phyloP scores from a whole-genome alignment of 1,284 basidiomycete species.

The Fomitopsis betulina region DNA sequence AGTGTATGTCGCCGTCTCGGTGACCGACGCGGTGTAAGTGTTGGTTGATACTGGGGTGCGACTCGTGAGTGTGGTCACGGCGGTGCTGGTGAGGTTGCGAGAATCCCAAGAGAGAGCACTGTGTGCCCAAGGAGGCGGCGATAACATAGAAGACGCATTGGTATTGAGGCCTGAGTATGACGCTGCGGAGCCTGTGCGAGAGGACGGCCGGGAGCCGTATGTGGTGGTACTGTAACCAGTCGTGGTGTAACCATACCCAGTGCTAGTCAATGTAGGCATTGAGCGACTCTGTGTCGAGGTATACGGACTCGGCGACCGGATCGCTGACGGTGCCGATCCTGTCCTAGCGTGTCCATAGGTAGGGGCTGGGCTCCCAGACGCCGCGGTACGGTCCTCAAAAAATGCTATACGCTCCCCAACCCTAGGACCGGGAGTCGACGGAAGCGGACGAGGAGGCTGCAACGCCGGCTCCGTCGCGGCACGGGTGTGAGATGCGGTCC shows the following conservation, averaged over 20 bases:
- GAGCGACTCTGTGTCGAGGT: conserved; percentile 35
- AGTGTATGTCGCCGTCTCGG: conserved; percentile 16
- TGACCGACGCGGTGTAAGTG: neutral
- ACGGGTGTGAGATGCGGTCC: conserved; percentile 14
- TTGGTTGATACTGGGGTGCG: conserved; percentile 6
- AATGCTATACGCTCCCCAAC: conserved; percentile 69
- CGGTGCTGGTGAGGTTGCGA: conserved; percentile 29
- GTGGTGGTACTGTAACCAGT: conserved; percentile 19
- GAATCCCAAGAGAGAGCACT: conserved; percentile 30
- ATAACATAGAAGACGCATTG: conserved; percentile 35
- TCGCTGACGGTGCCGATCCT: conserved; percentile 48
- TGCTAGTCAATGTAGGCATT: conserved; percentile 30
- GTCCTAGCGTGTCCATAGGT: conserved; percentile 43
- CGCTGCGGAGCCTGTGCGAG: conserved; percentile 32
- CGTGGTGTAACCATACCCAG: conserved; percentile 21
- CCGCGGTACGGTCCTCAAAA: conserved; percentile 55
- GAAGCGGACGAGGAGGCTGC: conserved; percentile 20
- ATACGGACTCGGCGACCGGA: conserved; percentile 51
- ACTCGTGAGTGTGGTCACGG: conserved; percentile 28
- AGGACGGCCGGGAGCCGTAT: conserved; percentile 39
- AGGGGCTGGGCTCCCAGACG: conserved; percentile 25
- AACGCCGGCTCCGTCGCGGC: conserved; percentile 28
- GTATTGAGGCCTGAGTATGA: conserved; percentile 25
- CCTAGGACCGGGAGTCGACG: conserved; percentile 46
- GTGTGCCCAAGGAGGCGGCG: conserved; percentile 28